Conservation (phyloP, 306 rosid genomes). For the Malus asiatica region DNA sequence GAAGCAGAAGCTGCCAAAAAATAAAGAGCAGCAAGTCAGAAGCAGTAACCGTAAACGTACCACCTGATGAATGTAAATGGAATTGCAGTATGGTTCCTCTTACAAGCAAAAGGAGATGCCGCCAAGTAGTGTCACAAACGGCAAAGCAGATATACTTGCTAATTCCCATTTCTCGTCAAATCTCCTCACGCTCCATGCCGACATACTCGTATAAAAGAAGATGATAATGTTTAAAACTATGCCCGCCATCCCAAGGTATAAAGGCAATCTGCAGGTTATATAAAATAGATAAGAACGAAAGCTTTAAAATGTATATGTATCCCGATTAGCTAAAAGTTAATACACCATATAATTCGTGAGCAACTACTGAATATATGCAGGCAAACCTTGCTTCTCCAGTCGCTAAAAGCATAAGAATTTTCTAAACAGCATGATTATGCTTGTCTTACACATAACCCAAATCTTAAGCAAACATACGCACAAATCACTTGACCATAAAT, state of each 20-base stretch:
- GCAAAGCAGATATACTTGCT: conserved; percentile 65
- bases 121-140: conserved; percentile 66
- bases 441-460: neutral
- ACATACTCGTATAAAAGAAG: conserved; percentile 69
- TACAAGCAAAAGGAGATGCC: conserved; percentile 88
- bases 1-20: conserved; percentile 52
- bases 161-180: conserved; percentile 89
- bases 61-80: conserved; percentile 3
- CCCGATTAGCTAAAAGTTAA: neutral
- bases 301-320: neutral
- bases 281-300: conserved; percentile 17
- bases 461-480: neutral
- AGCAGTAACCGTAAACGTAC: conserved; percentile 4
- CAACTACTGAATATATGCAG: neutral
- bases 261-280: conserved; percentile 67
- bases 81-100: conserved; percentile 20
- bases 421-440: neutral
- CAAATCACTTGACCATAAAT: neutral
- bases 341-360: neutral
- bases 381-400: neutral
- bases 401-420: neutral
- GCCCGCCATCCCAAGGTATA: conserved; percentile 86
- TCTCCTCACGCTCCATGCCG: conserved; percentile 67
- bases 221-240: conserved; percentile 57
- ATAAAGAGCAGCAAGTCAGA: conserved; percentile 21